These are phyloP conservation scores for Phaeosphaeria sp. DNA, from an alignment of 2,329 filamentous ascomycete genomes.

Conservation along the genomic window DNA sequence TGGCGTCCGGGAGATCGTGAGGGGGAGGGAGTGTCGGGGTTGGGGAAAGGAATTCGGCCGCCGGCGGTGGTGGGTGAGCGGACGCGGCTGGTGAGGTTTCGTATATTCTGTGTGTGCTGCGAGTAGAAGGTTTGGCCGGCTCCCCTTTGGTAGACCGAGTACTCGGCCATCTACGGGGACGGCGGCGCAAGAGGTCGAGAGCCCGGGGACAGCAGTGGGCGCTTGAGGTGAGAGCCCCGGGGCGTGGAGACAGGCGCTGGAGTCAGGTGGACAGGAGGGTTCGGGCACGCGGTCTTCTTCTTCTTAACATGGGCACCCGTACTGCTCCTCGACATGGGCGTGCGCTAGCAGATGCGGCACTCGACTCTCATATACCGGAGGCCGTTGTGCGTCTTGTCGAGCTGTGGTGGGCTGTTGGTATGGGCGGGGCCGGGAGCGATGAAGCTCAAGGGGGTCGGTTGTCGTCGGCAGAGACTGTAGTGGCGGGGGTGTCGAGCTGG, in stretches of 20 bases:
- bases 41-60: slow-evolving; percentile 52
- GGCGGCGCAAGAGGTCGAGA: slow-evolving; percentile 26
- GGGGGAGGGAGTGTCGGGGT: slow-evolving; percentile 62
- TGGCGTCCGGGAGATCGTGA: slow-evolving; percentile 63
- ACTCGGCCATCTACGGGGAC: slow-evolving; percentile 70
- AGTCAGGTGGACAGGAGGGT: slow-evolving; percentile 52
- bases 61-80: slow-evolving; percentile 55
- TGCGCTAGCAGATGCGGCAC: slow-evolving; percentile 34
- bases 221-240: slow-evolving; percentile 32
- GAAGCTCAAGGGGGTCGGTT: background rate
- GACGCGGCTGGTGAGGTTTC: slow-evolving; percentile 54
- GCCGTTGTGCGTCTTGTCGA: slow-evolving; percentile 14
- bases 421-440: slow-evolving; percentile 20
- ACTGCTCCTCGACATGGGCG: slow-evolving; percentile 41
- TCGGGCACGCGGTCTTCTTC: slow-evolving; percentile 55
- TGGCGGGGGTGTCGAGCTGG: slow-evolving; percentile 8
- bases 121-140: slow-evolving; percentile 66
- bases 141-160: slow-evolving; percentile 67
- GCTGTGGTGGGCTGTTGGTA: slow-evolving; percentile 6
- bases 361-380: slow-evolving; percentile 35
- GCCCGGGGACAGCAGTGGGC: slow-evolving; percentile 40
- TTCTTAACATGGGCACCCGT: slow-evolving; percentile 56
- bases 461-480: slow-evolving; percentile 3
- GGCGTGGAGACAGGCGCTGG: slow-evolving; percentile 24
- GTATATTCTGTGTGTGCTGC: slow-evolving; percentile 58